phyloP scores from a whole-genome alignment of 140 eudicot genomes.

The Senecio squalidus region DNA sequence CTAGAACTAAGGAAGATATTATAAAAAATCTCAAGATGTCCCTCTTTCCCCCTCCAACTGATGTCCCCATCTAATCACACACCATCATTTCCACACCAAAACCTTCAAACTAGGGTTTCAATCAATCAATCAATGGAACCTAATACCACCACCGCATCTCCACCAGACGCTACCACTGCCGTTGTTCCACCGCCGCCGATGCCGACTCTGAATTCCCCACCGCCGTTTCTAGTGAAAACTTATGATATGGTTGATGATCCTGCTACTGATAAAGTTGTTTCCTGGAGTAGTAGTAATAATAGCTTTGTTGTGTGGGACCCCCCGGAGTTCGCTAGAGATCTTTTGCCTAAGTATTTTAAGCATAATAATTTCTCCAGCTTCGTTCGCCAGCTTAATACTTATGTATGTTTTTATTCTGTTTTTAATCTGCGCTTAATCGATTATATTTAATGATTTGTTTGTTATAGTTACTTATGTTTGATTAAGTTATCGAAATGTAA shows the following conservation, averaged over 20 bases:
- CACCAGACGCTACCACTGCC: constrained; percentile 15
- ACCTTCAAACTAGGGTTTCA: too few relatives aligned
- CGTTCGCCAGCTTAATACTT: constrained; percentile 87
- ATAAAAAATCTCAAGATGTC: too few relatives aligned
- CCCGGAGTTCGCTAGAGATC: constrained; percentile 68
- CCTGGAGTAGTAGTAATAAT: constrained; percentile 75
- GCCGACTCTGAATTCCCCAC: constrained; percentile 52
- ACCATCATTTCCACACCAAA: too few relatives aligned
- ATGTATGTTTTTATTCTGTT: constrained; percentile 44
- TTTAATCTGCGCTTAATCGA: too few relatives aligned
- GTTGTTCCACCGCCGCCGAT: constrained; percentile 55
- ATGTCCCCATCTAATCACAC: too few relatives aligned
- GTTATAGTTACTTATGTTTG: neutral
- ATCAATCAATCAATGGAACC: constrained; percentile 15
- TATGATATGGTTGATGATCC: constrained; percentile 94
- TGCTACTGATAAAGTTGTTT: constrained; percentile 64
- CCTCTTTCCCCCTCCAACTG: too few relatives aligned
- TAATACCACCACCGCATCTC: constrained; percentile 10
- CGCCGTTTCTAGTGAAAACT: constrained; percentile 80
- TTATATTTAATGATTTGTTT: neutral
- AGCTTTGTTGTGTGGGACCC: constrained; percentile 92
- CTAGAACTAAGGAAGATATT: too few relatives aligned
- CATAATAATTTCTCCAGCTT: constrained; percentile 87
- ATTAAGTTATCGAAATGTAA: too few relatives aligned
- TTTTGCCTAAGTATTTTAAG: constrained; percentile 78